A percentile compares a stretch with the other conserved stretches of the same genome.
Evolutionary conservation across 768 basidiomycete species (phyloP).

Genomic region (Leccinum subtestaceum): DNA sequence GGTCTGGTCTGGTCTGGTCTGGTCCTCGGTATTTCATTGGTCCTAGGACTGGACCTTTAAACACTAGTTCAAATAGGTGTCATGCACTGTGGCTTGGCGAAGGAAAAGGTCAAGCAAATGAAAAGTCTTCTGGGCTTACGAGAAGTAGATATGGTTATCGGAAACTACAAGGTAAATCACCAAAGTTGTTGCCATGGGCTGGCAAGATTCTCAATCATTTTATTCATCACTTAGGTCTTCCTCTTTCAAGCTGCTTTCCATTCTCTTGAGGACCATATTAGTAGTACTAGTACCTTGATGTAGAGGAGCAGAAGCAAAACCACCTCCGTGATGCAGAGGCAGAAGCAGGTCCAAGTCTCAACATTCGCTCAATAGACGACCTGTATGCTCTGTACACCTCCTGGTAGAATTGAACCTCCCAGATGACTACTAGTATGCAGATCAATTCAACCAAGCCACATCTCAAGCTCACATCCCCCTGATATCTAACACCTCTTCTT

Average conservation of each 20-base stretch:
- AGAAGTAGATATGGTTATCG: conserved; percentile 76
- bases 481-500: conserved; percentile 77
- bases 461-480: conserved; percentile 76
- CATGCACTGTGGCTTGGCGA: too few relatives aligned
- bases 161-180: conserved; percentile 43
- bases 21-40: too few relatives aligned
- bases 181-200: too few relatives aligned
- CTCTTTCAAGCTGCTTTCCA: conserved; percentile 59
- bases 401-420: conserved; percentile 37
- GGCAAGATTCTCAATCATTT: too few relatives aligned
- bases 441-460: conserved; percentile 44
- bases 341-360: conserved; percentile 28
- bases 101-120: too few relatives aligned
- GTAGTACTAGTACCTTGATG: conserved; percentile 44
- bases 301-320: conserved; percentile 83
- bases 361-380: conserved; percentile 47
- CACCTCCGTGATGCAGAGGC: conserved; percentile 72
- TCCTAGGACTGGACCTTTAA: too few relatives aligned
- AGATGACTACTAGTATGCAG: conserved; percentile 39
- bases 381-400: conserved; percentile 74
- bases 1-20: too few relatives aligned
- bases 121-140: conserved; percentile 40
- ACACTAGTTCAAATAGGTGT: too few relatives aligned
- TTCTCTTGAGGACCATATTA: conserved; percentile 73
- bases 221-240: too few relatives aligned